Base-by-base conservation (phyloP, 1,139 yeast genomes). In the Debaryomyces sp. region DNA sequence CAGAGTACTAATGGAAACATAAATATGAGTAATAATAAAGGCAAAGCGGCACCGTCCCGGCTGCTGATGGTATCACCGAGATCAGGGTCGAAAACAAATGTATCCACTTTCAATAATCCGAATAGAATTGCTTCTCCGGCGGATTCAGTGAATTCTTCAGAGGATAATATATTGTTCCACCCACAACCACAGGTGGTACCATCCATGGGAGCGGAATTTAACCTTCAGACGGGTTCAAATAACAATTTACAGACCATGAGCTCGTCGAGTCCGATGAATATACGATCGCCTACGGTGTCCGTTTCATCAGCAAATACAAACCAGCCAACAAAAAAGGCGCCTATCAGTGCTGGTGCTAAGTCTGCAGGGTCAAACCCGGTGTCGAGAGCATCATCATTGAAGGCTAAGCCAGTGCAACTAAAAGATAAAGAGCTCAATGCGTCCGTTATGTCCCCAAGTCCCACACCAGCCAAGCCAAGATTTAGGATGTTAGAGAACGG, bases 401-500 rank as follows among this genome's bases (percentile, higher is more conserved):
- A 50, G 23, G 33, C 39, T 2, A 49, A 48, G 32, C 45, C 48
- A 5, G 30, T 23, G 5, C 9, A 27, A 17, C 32, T 40, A 17
- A 53, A 49, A 32, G 54, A 49, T 12, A 41, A 44, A 38, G 51
- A 49, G 29, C 50, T 7, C 24, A 41, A 45, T 4, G 21, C 47
- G 37, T 44, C 44, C 9, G 45, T 46, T 21, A 43, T 37, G 29
- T 48, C 49, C n/a, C 42, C 54, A 9, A 47, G 49, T 32, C 37
- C 51, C 21, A 27, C 48, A 15, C 39, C 36, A 2, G 50, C 53
- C 13, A 64, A 64, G 46, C 80, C 82, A 1, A 60, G 90, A 38
- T 84, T 85, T 58, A 59, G 67, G 35, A 70, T 84, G 63, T 64
- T 72, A 46, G 90, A 84, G 43, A 84, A 84, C 54, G 92, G 95